These are phyloP conservation scores for Boletellus emodensis DNA, from an alignment of 768 basidiomycete species.

Conservation along the genomic window DNA sequence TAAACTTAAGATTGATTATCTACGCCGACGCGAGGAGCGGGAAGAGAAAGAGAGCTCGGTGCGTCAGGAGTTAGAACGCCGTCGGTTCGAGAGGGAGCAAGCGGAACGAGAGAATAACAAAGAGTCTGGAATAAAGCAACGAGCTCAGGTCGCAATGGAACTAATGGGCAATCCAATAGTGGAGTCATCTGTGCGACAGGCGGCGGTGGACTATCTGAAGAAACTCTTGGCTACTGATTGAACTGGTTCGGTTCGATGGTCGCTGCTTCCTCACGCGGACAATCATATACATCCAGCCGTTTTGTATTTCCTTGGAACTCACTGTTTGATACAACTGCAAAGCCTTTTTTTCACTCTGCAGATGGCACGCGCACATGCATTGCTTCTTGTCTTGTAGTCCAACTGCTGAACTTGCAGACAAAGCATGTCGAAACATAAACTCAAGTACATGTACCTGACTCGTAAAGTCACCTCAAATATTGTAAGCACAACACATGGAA, in stretches of 20 bases:
- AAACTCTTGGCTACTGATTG: constrained; percentile 47
- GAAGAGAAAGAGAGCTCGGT: constrained; percentile 54
- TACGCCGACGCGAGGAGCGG: constrained; percentile 65
- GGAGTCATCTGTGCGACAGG: constrained; percentile 59
- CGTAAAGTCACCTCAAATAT: too few relatives aligned
- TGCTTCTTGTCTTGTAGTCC: neutral
- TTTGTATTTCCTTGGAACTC: neutral
- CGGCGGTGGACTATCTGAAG: constrained; percentile 69
- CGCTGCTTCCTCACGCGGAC: constrained; percentile 5
- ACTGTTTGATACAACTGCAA: constrained; percentile 6
- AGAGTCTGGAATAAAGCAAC: constrained; percentile 54
- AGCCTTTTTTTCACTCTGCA: constrained; percentile 4
- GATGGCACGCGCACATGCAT: neutral
- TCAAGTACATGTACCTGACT: too few relatives aligned
- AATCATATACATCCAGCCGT: constrained; percentile 8
- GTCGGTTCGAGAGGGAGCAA: constrained; percentile 53
- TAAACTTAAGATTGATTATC: constrained; percentile 65
- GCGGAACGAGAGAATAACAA: constrained; percentile 53
- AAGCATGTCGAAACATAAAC: too few relatives aligned
- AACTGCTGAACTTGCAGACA: neutral
- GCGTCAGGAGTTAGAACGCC: constrained; percentile 50
- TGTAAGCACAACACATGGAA: too few relatives aligned
- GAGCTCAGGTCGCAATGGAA: constrained; percentile 64
- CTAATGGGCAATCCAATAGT: constrained; percentile 54
- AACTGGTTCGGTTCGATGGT: constrained; percentile 15